Conservation (phyloP, 2,329 filamentous ascomycete genomes). For the Colletotrichum abscissum region DNA sequence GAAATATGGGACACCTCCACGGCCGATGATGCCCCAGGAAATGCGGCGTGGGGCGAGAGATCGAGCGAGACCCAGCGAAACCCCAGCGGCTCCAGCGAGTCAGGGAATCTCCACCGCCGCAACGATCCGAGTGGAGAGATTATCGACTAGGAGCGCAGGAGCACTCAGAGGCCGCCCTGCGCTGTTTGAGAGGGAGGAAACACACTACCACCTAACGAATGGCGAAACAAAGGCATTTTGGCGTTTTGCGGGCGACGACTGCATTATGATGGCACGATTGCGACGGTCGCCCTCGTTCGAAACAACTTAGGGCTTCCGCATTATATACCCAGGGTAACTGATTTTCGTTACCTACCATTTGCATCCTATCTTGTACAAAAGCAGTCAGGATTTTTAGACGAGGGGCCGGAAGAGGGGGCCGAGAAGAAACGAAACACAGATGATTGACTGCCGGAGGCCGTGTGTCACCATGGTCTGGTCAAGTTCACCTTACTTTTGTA, state of each 20-base stretch:
- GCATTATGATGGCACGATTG: conserved; percentile 16
- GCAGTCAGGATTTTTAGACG: not conserved
- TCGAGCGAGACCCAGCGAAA: not conserved
- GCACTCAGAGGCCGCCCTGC: not conserved
- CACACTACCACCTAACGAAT: not conserved
- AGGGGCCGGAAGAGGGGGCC: not conserved
- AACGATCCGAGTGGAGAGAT: not conserved
- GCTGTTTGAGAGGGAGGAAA: not conserved
- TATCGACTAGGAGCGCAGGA: not conserved
- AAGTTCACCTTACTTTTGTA: not conserved
- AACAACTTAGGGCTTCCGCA: conserved; percentile 19
- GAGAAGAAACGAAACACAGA: not conserved
- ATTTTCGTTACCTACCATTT: not conserved
- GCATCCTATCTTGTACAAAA: conserved; percentile 10
- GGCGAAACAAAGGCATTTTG: conserved; percentile 12
- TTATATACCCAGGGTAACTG: conserved; percentile 31
- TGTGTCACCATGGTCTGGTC: not conserved
- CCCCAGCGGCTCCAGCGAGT: not conserved
- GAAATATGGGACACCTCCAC: not conserved
- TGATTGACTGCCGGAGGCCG: not conserved
- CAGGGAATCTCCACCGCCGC: not conserved
- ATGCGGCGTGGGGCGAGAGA: not conserved
- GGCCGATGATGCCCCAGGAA: not conserved
- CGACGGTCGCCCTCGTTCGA: conserved; percentile 5
- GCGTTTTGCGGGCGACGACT: conserved; percentile 7